A percentile compares a stretch with the other conserved stretches of the same genome.
phyloP scores from a whole-genome alignment of 768 basidiomycete genomes.

The Leucocoprinus birnbaumii region DNA sequence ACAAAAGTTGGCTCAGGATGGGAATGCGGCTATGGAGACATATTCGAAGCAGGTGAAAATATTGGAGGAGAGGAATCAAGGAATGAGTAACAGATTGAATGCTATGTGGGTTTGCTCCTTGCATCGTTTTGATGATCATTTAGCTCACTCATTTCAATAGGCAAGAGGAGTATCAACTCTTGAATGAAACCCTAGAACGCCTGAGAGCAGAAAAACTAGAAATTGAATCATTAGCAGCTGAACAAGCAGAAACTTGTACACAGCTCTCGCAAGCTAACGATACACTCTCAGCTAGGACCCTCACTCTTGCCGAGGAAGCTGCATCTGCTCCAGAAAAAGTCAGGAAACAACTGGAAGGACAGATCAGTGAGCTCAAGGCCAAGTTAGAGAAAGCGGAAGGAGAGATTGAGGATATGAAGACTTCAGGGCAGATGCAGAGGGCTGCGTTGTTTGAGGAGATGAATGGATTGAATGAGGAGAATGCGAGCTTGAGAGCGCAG shows the following conservation, averaged over 20 bases:
- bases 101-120: slow-evolving; percentile 44
- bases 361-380: slow-evolving; percentile 59
- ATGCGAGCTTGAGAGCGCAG: slow-evolving; percentile 66
- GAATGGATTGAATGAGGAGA: slow-evolving; percentile 80
- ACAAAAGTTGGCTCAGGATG: slow-evolving; percentile 87
- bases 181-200: slow-evolving; percentile 63
- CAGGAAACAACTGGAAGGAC: slow-evolving; percentile 59
- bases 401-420: slow-evolving; percentile 65
- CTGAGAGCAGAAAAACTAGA: slow-evolving; percentile 61
- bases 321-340: slow-evolving; percentile 54
- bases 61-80: slow-evolving; percentile 72
- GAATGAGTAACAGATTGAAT: slow-evolving; percentile 47
- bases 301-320: slow-evolving; percentile 70
- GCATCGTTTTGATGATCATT: slow-evolving; percentile 11
- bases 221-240: slow-evolving; percentile 63
- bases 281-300: slow-evolving; percentile 65
- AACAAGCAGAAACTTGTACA: slow-evolving; percentile 70
- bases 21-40: slow-evolving; percentile 73
- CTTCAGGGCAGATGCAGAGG: slow-evolving; percentile 76
- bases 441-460: slow-evolving; percentile 87
- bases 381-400: slow-evolving; percentile 63
- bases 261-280: slow-evolving; percentile 82
- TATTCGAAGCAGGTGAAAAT: slow-evolving; percentile 86
- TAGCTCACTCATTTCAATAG: slow-evolving; percentile 29
- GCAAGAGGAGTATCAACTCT: slow-evolving; percentile 59